Conservation (phyloP, 805 yeast species). For the Candida succiphila region DNA sequence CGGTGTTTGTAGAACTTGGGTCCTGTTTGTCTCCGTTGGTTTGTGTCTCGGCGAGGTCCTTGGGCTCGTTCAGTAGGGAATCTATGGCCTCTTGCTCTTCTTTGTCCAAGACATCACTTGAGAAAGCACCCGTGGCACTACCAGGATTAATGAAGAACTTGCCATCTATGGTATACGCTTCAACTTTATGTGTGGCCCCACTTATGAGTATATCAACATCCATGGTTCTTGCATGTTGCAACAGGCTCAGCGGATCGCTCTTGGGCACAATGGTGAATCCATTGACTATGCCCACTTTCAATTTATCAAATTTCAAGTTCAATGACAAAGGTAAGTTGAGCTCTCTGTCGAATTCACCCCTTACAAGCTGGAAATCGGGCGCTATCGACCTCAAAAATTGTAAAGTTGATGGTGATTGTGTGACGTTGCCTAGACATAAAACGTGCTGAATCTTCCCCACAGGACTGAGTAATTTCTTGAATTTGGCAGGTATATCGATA, state of each 20-base stretch:
- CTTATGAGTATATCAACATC: conserved; percentile 86
- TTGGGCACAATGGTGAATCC: conserved; percentile 81
- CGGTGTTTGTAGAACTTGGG: conserved; percentile 1
- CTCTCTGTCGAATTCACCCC: conserved; percentile 71
- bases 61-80: conserved; percentile 14
- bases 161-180: conserved; percentile 87
- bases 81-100: conserved; percentile 35
- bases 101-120: conserved; percentile 50
- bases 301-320: conserved; percentile 56
- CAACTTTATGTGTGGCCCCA: conserved; percentile 91
- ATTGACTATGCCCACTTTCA: conserved; percentile 76
- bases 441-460: conserved; percentile 76
- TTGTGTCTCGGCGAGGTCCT: background rate
- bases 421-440: conserved; percentile 74
- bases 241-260: conserved; percentile 75
- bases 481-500: conserved; percentile 48
- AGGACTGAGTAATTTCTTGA: conserved; percentile 69
- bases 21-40: conserved; percentile 7
- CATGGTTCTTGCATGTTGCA: conserved; percentile 78
- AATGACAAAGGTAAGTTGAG: conserved; percentile 44
- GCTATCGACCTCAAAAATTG: conserved; percentile 60
- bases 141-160: conserved; percentile 96
- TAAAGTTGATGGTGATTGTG: conserved; percentile 53
- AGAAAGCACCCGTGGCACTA: conserved; percentile 87
- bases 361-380: conserved; percentile 62